Evolutionary conservation across 2,329 filamentous ascomycete species (phyloP), one percentile per base, ranked within the genome.

Genomic region (Sporothrix inflata): DNA sequence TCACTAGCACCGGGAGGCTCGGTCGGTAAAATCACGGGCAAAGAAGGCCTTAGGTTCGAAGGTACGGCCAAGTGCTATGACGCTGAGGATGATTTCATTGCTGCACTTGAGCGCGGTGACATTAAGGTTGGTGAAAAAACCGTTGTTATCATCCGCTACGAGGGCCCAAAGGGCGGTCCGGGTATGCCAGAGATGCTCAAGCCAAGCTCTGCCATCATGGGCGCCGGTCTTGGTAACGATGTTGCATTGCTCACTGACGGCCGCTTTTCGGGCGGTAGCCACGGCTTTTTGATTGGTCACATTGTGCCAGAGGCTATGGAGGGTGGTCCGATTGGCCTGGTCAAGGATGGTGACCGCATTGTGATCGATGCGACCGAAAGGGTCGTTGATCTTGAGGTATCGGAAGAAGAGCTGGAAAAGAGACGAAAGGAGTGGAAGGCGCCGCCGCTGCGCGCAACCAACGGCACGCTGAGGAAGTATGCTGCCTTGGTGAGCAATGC

Each of bases 111-210:
- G 82, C 85, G 87, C 60, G 93, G 93, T 71, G 86, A 91, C 76
- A 93, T 97, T 78, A 93, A 94, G 76, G 91, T 92, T 80, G 91
- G 91, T 75, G 92, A 97, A 82, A 96, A 97, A 82, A 91, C 95
- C 0, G 94, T 97, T 40, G 88, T 97, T 69, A 90, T 97, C 71
- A 95, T 98, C 77, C 92, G 94, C 69, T 97, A 97, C 80, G 94
- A 97, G 80, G 94, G 94, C 0, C 94, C 94, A 74, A 97, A 95
- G 84, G 94, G 94, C 76, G 94, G 94, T 0, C 94, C 94, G 0
- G 94, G 94, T 72, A 98, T 98, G 91, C 94, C 94, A 42, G 94
- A 98, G 84, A 95, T 97, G 86, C 85, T 98, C 74, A 97, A 97
- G 85, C 93, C 94, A n/a, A 92, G 89, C 70, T 94, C 93, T 0